Evolutionary conservation across 148 eudicot genomes (phyloP), one percentile per base, ranked within the genome.

Genomic region (Polygonum aviculare): DNA sequence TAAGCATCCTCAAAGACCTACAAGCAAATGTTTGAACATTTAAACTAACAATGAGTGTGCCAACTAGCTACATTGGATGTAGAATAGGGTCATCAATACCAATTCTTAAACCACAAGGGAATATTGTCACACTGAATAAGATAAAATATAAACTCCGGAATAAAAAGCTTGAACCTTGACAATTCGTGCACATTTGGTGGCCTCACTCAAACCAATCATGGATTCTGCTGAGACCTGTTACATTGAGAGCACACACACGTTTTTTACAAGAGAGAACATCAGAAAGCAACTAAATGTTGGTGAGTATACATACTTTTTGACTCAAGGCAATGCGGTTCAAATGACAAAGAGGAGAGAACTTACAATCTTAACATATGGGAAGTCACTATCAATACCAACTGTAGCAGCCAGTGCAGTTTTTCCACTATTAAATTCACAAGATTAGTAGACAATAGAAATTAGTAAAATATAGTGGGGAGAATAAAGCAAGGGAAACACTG

Each of bases 1-100:
- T 95, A 92, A 80, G 97, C 98, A 88, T 95, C 98, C 87, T 92
- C 98, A 78, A 95, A 92, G 47, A 91, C 89, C 96, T 91, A 71
- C 12, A 48, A 41, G 79, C 26, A 79, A 39, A 57, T 36, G 2
- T 72, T 72, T 36, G 22, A 57, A 21, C 12, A 19, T 2, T 57
- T 21, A 36, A 38, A 36, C 45, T 45, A 67, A 35, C 72, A 35
- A 35, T 67, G 21, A 67, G 38, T 5, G 72, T 35, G 2, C 44
- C 72, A 67, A 19, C 19, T 67, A 67, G 22, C 9, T 57, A 57
- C 33, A 36, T 15, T 67, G 38, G 44, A 67, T 38, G 72, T 36
- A 5, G 38, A 36, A 67, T 16, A 14, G 44, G 69, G 40, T 63
- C 39, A 1, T 18, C 18, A 33, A 33, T 10, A 67, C 72, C 16